A percentile compares a stretch with the other conserved stretches of the same genome.
Conservation (phyloP, 495 filamentous ascomycete species). For the Entonaema liquescens region DNA sequence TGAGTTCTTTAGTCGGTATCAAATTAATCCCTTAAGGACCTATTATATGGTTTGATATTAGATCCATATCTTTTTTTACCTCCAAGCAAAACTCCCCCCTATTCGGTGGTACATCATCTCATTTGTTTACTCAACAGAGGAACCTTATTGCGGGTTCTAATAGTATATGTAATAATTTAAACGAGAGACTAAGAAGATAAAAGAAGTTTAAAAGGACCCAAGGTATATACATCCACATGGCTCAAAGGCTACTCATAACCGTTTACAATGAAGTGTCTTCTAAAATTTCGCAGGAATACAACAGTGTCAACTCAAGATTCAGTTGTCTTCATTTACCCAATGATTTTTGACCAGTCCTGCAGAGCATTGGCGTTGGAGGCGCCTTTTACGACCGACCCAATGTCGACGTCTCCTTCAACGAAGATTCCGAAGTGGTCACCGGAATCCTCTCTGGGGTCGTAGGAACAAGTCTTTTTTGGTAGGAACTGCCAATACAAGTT, state of each 20-base stretch:
- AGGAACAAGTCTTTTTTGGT: conserved; percentile 31
- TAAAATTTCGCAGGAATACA: not conserved
- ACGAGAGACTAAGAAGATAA: conserved; percentile 24
- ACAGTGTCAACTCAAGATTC: not conserved
- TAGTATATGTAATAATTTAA: conserved; percentile 1
- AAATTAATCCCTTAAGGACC: not conserved
- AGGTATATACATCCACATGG: conserved; percentile 8
- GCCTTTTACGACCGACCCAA: conserved; percentile 34
- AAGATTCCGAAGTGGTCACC: conserved; percentile 37
- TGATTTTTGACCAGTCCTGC: conserved; percentile 37
- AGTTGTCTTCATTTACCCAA: conserved; percentile 7
- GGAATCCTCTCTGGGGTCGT: conserved; percentile 27
- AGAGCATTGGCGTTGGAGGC: conserved; percentile 19
- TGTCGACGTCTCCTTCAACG: conserved; percentile 28
- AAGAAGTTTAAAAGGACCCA: not conserved
- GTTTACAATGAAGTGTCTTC: not conserved
- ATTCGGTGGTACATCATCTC: not conserved
- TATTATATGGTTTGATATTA: not conserved
- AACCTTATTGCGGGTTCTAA: not conserved
- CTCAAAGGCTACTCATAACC: not conserved
- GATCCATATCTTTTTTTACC: not conserved
- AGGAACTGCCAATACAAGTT: conserved; percentile 44
- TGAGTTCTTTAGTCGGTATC: not conserved
- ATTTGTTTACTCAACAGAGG: not conserved
- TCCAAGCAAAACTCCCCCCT: not conserved